Base-by-base conservation (phyloP, 2,329 filamentous ascomycete genomes). In the Zasmidium citrigriseum region DNA sequence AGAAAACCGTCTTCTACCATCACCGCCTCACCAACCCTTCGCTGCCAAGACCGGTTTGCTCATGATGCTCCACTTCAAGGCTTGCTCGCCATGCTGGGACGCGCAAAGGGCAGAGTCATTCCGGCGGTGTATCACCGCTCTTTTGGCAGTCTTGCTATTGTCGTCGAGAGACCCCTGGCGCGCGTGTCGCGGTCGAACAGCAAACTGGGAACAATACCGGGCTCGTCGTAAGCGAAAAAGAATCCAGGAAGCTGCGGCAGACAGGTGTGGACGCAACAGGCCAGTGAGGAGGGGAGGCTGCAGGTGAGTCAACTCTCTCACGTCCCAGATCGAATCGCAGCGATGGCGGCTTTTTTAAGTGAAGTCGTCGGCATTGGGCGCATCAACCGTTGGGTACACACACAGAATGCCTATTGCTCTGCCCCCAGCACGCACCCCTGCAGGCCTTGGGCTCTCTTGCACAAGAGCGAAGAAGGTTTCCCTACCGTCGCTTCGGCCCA, bases 291-390 rank as follows among this genome's bases (percentile, higher is more conserved):
- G 21, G 16, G 9, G 18, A 22, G 7, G 27, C 44, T 46, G 52
- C 52, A 54, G 41, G 44, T 22, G 52, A 29, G 52, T 54, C 41
- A 54, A 47, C 24, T n/a, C 10, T 12, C 27, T 41, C 12, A 11
- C 34, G 34, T 41, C 34, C 34, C 38, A 54, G 41, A 25, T 46
- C 52, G 52, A 54, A 54, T 53, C 21, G 51, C n/a, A 46, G 38
- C 21, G 44, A 2, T 23, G 34, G n/a, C 2, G 12, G 51, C 38
- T 38, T 10, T 24, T 45, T 18, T 38, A 25, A 53, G 41, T 52
- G 29, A 52, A 23, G 50, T 10, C 14, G 50, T 45, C 50, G 50
- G 49, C 16, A 20, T 52, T 52, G 23, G 29, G 38, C 38, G 21
- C 21, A 2, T 16, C 50, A n/a, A 22, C 50, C 22, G 10, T 54